These are phyloP conservation scores for Chlamydomonas asymmetrica DNA, from an alignment of 139 green algal species.

Conservation along the genomic window DNA sequence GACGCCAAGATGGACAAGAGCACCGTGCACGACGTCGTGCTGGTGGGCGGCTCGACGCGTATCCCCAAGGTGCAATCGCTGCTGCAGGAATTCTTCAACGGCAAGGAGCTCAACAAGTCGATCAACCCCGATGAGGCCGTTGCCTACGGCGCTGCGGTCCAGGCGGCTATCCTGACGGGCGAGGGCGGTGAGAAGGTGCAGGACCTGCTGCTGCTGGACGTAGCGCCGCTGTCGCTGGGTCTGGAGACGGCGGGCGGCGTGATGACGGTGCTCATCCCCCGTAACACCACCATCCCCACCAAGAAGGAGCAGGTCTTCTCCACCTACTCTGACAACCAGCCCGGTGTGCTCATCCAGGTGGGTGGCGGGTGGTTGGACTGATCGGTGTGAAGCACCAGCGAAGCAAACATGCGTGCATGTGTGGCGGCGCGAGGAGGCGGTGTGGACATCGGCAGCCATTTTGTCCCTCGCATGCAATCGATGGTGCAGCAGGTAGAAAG, in stretches of 20 bases:
- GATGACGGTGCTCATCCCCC: slow-evolving; percentile 90
- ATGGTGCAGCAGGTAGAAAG: no score
- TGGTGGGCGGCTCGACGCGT: slow-evolving; percentile 94
- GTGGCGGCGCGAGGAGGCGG: no score
- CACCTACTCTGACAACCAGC: slow-evolving; percentile 99
- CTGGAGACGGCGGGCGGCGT: slow-evolving; percentile 87
- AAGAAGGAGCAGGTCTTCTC: slow-evolving; percentile 99
- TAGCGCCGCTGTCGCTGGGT: slow-evolving; percentile 93
- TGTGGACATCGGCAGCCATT: no score
- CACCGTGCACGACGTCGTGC: slow-evolving; percentile 89
- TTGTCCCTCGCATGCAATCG: no score
- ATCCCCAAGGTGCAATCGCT: slow-evolving; percentile 98
- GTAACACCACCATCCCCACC: slow-evolving; percentile 98
- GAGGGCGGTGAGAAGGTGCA: slow-evolving; percentile 94
- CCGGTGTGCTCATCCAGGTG: slow-evolving; percentile 94
- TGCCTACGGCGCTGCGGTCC: slow-evolving; percentile 96
- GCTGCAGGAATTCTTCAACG: slow-evolving; percentile 99
- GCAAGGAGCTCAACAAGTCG: slow-evolving; percentile 98
- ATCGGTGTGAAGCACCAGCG: background rate
- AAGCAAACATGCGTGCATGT: background rate
- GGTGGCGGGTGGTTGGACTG: background rate
- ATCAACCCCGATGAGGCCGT: slow-evolving; percentile 99
- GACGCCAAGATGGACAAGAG: slow-evolving; percentile 93
- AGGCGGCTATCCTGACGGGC: slow-evolving; percentile 95
- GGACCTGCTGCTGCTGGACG: slow-evolving; percentile 97